Conservation (phyloP, 1,139 yeast species). For the Saccharomyces hybrid region DNA sequence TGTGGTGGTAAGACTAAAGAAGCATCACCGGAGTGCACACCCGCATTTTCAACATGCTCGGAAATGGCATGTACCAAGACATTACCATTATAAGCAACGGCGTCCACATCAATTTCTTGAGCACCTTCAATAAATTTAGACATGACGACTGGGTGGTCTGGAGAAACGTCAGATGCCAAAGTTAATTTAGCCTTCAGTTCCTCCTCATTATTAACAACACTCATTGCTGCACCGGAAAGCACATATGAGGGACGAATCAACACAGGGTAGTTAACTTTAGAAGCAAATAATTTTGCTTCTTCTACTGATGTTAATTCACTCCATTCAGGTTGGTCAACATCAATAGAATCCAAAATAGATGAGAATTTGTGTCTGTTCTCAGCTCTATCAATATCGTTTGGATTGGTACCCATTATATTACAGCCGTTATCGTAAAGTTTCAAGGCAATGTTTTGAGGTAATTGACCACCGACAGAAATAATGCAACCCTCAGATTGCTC, state of each 20-base stretch:
- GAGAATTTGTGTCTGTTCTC: slow-evolving; percentile 98
- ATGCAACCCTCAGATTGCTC: slow-evolving; percentile 88
- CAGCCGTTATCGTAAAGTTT: slow-evolving; percentile 77
- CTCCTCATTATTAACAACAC: slow-evolving; percentile 68
- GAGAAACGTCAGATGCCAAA: slow-evolving; percentile 86
- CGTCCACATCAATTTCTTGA: slow-evolving; percentile 94
- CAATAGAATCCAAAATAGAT: slow-evolving; percentile 82
- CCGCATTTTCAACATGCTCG: slow-evolving; percentile 98
- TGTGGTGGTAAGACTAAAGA: slow-evolving; percentile 92
- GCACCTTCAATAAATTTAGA: slow-evolving; percentile 95
- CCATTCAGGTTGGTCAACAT: slow-evolving; percentile 97
- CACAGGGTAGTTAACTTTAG: slow-evolving; percentile 87
- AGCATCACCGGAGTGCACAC: slow-evolving; percentile 98
- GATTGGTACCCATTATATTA: slow-evolving; percentile 86
- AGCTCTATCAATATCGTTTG: slow-evolving; percentile 92
- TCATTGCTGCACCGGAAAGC: slow-evolving; percentile 98
- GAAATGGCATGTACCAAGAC: slow-evolving; percentile 92
- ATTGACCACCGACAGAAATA: slow-evolving; percentile 95
- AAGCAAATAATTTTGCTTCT: slow-evolving; percentile 82
- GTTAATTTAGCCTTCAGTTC: slow-evolving; percentile 77
- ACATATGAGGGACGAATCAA: slow-evolving; percentile 97
- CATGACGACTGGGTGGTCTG: slow-evolving; percentile 95
- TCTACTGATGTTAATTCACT: slow-evolving; percentile 81
- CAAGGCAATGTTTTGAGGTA: slow-evolving; percentile 94
- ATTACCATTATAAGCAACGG: slow-evolving; percentile 83